Percentiles rank a stretch among this genome's conserved stretches.
Evolutionary conservation across 1,284 basidiomycete species (phyloP).

Genomic region (Cutaneotrichosporon sp.): DNA sequence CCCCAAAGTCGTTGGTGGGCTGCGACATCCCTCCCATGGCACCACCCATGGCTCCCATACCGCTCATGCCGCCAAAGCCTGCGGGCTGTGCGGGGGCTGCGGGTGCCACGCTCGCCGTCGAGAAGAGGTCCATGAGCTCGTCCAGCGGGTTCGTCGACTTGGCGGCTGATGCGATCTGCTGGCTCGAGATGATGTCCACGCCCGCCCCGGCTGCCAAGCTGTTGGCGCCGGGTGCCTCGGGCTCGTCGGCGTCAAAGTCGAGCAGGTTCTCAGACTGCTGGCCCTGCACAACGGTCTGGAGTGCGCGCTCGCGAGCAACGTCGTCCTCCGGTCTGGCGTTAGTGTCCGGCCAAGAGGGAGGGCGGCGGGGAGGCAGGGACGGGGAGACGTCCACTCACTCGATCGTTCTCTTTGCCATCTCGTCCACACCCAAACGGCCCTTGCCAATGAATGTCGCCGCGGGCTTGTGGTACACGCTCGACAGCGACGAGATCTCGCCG

Average conservation of each 20-base stretch:
- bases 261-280: constrained; percentile 93
- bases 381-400: constrained; percentile 60
- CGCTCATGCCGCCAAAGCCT: constrained; percentile 3
- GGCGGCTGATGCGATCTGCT: constrained; percentile 41
- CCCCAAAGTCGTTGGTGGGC: constrained; percentile 1
- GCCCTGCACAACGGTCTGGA: constrained; percentile 84
- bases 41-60: neutral
- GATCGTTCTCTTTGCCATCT: constrained; percentile 67
- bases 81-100: constrained; percentile 25
- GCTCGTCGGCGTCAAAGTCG: constrained; percentile 77
- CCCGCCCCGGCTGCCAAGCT: constrained; percentile 2
- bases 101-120: constrained; percentile 56
- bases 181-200: constrained; percentile 30
- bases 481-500: constrained; percentile 79
- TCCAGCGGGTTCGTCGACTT: constrained; percentile 75
- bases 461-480: constrained; percentile 95
- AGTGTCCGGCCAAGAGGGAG: neutral
- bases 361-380: too few species aligned
- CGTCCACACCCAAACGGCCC: constrained; percentile 80
- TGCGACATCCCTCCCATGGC: neutral
- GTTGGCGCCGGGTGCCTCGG: constrained; percentile 52
- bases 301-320: constrained; percentile 71
- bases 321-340: constrained; percentile 60
- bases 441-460: constrained; percentile 85
- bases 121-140: constrained; percentile 86